Evolutionary conservation across 495 filamentous ascomycete genomes (phyloP).

Genomic region (Penicillium bovifimosum): DNA sequence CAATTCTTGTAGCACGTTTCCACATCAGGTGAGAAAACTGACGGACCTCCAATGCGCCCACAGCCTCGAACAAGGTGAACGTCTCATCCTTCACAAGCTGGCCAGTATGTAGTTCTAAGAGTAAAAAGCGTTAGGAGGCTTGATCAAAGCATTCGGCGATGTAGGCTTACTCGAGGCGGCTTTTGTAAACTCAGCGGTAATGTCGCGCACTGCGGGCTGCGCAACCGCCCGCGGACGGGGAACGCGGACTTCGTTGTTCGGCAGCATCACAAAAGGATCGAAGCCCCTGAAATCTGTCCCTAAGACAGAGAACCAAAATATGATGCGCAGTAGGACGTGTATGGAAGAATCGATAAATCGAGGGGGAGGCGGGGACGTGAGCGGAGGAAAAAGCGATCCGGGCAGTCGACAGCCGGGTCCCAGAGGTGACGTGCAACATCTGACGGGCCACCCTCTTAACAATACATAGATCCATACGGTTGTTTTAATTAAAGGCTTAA

Average conservation of each 20-base stretch:
- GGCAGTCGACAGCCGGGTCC: constrained; percentile 11
- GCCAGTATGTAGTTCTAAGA: constrained; percentile 65
- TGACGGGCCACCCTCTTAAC: constrained; percentile 6
- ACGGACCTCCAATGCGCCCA: constrained; percentile 88
- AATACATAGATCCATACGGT: background rate
- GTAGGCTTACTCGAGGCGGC: constrained; percentile 61
- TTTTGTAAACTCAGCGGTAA: constrained; percentile 67
- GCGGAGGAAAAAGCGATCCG: constrained; percentile 25
- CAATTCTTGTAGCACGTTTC: constrained; percentile 3
- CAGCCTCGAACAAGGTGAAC: constrained; percentile 90
- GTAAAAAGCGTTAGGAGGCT: constrained; percentile 8
- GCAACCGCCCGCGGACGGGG: constrained; percentile 33
- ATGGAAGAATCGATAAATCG: constrained; percentile 7
- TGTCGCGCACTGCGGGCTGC: constrained; percentile 56
- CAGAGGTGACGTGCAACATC: constrained; percentile 20
- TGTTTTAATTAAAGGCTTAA: constrained; percentile 1
- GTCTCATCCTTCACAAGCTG: constrained; percentile 89
- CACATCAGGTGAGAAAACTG: constrained; percentile 3
- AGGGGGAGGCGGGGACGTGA: constrained; percentile 17
- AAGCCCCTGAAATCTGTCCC: constrained; percentile 28
- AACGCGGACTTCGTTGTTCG: constrained; percentile 34
- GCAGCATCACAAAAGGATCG: constrained; percentile 29
- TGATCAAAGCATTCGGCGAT: background rate
- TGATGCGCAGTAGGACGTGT: background rate
- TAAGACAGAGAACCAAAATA: background rate